These are phyloP conservation scores for Sporothrix brasiliensis DNA, from an alignment of 2,329 filamentous ascomycete species.

Conservation along the genomic window DNA sequence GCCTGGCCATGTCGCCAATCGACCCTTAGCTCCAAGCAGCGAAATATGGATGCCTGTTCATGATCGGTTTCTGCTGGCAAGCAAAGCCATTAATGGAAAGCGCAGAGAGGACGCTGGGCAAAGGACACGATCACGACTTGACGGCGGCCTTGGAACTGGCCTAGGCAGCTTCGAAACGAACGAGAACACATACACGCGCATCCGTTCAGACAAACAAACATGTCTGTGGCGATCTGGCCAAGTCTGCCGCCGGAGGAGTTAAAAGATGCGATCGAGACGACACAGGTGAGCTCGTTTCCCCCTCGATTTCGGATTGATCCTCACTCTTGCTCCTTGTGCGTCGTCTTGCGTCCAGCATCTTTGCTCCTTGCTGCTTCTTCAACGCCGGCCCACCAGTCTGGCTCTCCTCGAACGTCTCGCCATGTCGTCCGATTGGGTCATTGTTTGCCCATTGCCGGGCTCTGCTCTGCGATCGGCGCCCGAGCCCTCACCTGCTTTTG, in stretches of 20 bases:
- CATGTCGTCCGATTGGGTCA: constrained; percentile 27
- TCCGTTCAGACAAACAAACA: constrained; percentile 39
- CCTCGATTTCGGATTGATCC: neutral
- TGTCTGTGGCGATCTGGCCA: constrained; percentile 65
- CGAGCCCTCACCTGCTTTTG: neutral
- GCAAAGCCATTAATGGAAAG: constrained; percentile 35
- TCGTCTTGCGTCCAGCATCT: neutral
- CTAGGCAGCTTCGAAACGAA: neutral
- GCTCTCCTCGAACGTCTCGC: neutral
- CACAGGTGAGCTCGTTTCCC: constrained; percentile 50
- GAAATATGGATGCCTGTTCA: constrained; percentile 38
- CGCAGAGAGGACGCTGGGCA: neutral
- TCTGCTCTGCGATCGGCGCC: neutral
- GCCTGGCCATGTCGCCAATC: neutral
- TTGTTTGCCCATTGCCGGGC: constrained; percentile 17
- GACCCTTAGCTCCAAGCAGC: neutral
- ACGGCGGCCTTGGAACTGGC: neutral
- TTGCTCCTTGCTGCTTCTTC: neutral
- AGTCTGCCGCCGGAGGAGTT: constrained; percentile 55
- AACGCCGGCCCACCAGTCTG: neutral
- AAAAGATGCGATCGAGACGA: constrained; percentile 53
- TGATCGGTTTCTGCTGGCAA: neutral
- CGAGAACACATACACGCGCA: neutral
- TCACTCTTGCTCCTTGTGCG: neutral
- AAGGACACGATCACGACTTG: constrained; percentile 17